Conservation (phyloP, 1,284 basidiomycete genomes). For the Ganoderma meredithae region DNA sequence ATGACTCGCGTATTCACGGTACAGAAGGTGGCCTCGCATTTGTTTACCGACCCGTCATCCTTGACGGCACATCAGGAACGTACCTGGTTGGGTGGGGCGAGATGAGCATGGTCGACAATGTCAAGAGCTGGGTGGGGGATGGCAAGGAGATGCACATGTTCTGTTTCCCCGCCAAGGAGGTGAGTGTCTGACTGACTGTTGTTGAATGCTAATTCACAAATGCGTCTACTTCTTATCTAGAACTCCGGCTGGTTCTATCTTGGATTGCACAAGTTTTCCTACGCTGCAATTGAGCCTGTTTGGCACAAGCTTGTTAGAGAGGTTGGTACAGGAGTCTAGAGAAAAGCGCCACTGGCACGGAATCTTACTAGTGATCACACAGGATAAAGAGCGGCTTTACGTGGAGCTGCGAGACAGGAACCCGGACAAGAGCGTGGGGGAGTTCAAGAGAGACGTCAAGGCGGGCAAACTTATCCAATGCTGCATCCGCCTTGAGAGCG, state of each 20-base stretch:
- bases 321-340: conserved; percentile 22
- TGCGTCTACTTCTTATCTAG: conserved; percentile 6
- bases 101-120: conserved; percentile 45
- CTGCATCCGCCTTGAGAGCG: conserved; percentile 36
- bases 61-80: conserved; percentile 52
- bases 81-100: conserved; percentile 62
- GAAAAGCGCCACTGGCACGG: background rate
- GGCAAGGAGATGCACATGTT: conserved; percentile 53
- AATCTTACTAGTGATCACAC: conserved; percentile 2
- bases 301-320: conserved; percentile 34
- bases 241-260: conserved; percentile 38
- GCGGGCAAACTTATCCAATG: conserved; percentile 37
- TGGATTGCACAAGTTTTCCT: conserved; percentile 33
- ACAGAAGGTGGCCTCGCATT: conserved; percentile 49
- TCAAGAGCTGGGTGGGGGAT: conserved; percentile 38
- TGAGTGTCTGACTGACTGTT: background rate
- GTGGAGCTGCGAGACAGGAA: conserved; percentile 28
- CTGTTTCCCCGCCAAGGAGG: conserved; percentile 25
- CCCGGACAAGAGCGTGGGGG: conserved; percentile 18
- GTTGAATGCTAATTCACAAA: background rate
- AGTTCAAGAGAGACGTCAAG: conserved; percentile 32
- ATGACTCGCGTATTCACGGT: conserved; percentile 49
- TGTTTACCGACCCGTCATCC: conserved; percentile 58
- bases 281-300: conserved; percentile 28
- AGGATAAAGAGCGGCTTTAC: conserved; percentile 30